Conservation (phyloP, 345 rosid genomes). For the Theobroma cacao region DNA sequence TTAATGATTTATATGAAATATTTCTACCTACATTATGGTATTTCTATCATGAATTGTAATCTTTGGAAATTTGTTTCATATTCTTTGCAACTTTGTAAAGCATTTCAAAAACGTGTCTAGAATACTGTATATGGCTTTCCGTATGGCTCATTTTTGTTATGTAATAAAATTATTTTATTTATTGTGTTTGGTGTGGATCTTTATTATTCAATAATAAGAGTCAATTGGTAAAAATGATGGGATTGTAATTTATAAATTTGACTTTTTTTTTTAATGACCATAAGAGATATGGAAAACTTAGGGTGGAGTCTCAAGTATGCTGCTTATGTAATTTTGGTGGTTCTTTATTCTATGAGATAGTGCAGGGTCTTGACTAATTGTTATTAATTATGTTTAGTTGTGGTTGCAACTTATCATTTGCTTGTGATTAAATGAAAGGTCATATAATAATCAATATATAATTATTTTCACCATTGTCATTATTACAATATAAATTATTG, state of each 20-base stretch:
- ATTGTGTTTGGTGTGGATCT: not conserved
- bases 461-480: too few species aligned
- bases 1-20: not conserved
- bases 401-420: not conserved
- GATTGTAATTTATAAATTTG: not conserved
- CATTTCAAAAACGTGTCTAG: not conserved
- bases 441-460: too few species aligned
- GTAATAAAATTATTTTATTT: not conserved
- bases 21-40: not conserved
- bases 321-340: not conserved
- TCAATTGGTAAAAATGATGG: not conserved
- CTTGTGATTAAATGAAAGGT: conserved; percentile 13
- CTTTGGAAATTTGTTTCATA: not conserved
- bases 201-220: not conserved
- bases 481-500: too few species aligned
- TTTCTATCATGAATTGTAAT: not conserved
- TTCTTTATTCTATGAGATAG: not conserved
- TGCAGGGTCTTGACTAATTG: not conserved
- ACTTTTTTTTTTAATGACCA: not conserved
- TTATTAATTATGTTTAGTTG: not conserved
- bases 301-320: not conserved
- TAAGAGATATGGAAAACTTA: not conserved
- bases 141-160: not conserved
- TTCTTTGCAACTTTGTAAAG: not conserved
- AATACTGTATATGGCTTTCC: not conserved